Base-by-base conservation (phyloP, 148 eudicot species). In the Dianthus caryophyllus region DNA sequence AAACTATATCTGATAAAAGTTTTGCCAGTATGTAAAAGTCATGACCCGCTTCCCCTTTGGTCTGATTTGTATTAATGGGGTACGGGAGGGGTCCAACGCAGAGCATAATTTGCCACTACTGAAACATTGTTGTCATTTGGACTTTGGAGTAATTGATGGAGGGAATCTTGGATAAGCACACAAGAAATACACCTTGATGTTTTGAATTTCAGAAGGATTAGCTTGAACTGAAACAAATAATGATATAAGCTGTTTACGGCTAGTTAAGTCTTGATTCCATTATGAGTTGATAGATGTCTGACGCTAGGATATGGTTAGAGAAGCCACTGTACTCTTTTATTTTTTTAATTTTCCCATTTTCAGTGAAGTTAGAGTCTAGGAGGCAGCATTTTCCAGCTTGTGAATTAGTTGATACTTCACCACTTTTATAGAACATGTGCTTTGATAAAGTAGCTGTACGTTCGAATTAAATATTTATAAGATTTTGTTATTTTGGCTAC, bases 1-100 rank as follows among this genome's bases (percentile, higher is more conserved):
- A 43, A 63, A 44, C 66, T 63, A 8, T 24, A 63, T 63, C 52
- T 25, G 18, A 25, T 63, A 25, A 63, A n/a, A 24, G 33, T 63
- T 44, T 20, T 44, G 41, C 50, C 25, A 24, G 38, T 36, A 60
- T 60, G 3, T 33, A 8, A 3, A 3, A 2, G 5, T 33, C 3
- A 39, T 43, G 21, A 30, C 24, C 48, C 3, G n/a, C 11, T 8
- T 38, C 9, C 27, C 20, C 20, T 39, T 21, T 62, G 29, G 20
- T 13, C n/a, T 41, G 8, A 24, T 61, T 39, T 59, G 29, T 18
- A 31, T 12, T 18, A 43, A 14, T 62, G 25, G 43, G 33, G 13
- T 2, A 12, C 26, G 33, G 36, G 57, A 53, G 60, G 29, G 25
- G 29, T 53, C 30, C 4, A 14, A 27, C 20, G 6, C 9, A 24